Evolutionary conservation across 805 yeast genomes (phyloP).

Genomic region (Candida pseudofarinosa): DNA sequence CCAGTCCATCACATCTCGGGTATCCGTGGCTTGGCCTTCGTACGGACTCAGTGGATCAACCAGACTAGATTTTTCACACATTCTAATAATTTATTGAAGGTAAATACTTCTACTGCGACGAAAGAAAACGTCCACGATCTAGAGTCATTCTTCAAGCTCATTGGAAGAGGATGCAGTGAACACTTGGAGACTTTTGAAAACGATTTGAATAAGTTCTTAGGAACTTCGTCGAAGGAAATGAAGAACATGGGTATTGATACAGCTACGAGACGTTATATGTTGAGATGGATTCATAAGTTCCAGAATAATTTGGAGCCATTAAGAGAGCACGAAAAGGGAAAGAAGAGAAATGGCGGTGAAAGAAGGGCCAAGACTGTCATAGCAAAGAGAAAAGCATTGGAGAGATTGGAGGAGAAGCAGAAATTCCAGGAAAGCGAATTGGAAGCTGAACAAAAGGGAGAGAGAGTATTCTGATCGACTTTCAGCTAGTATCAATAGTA

Average conservation of each 20-base stretch:
- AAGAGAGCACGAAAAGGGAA: constrained; percentile 58
- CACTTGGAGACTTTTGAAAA: constrained; percentile 62
- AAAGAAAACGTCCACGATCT: constrained; percentile 56
- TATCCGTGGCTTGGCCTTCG: background rate
- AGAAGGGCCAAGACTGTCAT: constrained; percentile 56
- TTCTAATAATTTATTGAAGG: constrained; percentile 16
- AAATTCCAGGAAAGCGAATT: constrained; percentile 30
- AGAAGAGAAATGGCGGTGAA: constrained; percentile 82
- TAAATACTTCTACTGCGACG: constrained; percentile 52
- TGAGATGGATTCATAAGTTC: constrained; percentile 68
- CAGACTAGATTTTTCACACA: background rate
- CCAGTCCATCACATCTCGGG: background rate
- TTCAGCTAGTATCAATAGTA: too few relatives aligned
- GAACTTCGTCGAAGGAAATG: constrained; percentile 49
- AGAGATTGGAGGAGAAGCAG: constrained; percentile 52
- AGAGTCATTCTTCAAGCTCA: constrained; percentile 63
- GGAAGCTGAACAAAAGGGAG: constrained; percentile 41
- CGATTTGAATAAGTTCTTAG: constrained; percentile 58
- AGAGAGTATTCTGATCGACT: constrained; percentile 32
- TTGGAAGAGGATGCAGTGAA: constrained; percentile 74
- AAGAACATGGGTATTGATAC: constrained; percentile 76
- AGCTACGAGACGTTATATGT: constrained; percentile 65
- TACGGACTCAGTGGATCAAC: background rate
- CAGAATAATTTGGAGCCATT: constrained; percentile 53
- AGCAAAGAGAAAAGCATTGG: constrained; percentile 57